Evolutionary conservation across 1,284 basidiomycete genomes (phyloP).

Genomic region (Coniferiporia weirii): DNA sequence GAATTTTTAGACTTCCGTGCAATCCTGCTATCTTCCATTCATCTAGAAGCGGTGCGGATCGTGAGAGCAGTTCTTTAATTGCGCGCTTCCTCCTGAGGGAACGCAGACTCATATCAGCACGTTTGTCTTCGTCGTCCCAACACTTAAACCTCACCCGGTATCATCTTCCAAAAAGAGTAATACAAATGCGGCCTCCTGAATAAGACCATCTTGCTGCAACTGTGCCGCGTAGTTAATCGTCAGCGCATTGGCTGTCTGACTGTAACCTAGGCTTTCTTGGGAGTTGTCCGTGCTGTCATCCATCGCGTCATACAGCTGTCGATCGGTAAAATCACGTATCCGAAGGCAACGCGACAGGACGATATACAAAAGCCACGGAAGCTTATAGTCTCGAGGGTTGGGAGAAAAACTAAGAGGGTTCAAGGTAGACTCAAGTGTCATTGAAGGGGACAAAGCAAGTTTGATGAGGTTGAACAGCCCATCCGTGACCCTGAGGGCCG

Average conservation of each 20-base stretch:
- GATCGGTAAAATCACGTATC: slow-evolving; percentile 82
- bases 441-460: slow-evolving; percentile 62
- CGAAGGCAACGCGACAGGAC: slow-evolving; percentile 80
- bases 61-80: slow-evolving; percentile 75
- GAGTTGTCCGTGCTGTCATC: slow-evolving; percentile 40
- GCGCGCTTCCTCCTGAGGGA: slow-evolving; percentile 65
- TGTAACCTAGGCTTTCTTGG: slow-evolving; percentile 59
- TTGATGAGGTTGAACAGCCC: slow-evolving; percentile 82
- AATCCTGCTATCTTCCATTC: slow-evolving; percentile 72
- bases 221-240: slow-evolving; percentile 85
- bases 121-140: neutral
- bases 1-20: slow-evolving; percentile 73
- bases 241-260: slow-evolving; percentile 77
- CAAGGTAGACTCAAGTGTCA: slow-evolving; percentile 51
- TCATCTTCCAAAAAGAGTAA: slow-evolving; percentile 83
- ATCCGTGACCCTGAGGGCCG: slow-evolving; percentile 42
- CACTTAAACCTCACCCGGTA: slow-evolving; percentile 51
- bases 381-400: slow-evolving; percentile 73
- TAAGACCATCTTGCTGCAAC: slow-evolving; percentile 75
- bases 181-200: slow-evolving; percentile 87
- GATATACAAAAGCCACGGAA: slow-evolving; percentile 93
- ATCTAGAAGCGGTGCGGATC: slow-evolving; percentile 65
- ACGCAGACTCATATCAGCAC: slow-evolving; percentile 23
- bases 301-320: slow-evolving; percentile 40
- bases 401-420: slow-evolving; percentile 73